phyloP scores from a whole-genome alignment of 306 rosid species.

The Fragaria iinumae region DNA sequence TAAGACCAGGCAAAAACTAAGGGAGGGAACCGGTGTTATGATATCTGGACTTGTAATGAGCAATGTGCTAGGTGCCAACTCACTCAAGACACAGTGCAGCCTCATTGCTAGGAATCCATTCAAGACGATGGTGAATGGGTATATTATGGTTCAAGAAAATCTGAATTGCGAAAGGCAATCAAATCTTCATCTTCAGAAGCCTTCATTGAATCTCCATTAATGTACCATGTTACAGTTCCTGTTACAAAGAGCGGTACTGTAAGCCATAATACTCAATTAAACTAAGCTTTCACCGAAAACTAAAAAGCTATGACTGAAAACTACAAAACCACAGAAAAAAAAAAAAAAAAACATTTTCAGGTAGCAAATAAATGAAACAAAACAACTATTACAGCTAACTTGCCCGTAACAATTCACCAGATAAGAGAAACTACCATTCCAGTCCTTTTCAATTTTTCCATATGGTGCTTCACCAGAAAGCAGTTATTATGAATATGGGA shows the following conservation, averaged over 20 bases:
- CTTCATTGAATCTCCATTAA: slow-evolving; percentile 58
- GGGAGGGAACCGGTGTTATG: too few relatives aligned
- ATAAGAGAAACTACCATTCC: background rate
- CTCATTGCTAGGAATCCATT: slow-evolving; percentile 16
- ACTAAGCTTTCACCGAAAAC: background rate
- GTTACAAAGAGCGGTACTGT: slow-evolving; percentile 24
- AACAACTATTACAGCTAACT: background rate
- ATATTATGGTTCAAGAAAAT: slow-evolving; percentile 41
- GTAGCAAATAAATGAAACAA: background rate
- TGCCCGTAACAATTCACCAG: background rate
- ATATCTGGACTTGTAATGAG: background rate
- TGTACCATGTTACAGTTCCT: slow-evolving; percentile 66
- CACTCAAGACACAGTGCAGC: slow-evolving; percentile 9
- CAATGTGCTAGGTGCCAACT: background rate
- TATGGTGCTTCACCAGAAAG: background rate
- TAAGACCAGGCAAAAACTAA: background rate
- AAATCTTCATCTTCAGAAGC: slow-evolving; percentile 67
- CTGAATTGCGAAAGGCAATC: slow-evolving; percentile 53
- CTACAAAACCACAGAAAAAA: background rate
- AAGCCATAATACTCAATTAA: background rate
- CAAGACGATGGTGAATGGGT: background rate
- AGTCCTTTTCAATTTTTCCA: background rate
- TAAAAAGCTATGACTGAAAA: background rate
- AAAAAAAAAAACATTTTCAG: background rate
- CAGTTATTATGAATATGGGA: background rate